These are phyloP conservation scores for Spergularia azorica DNA, from an alignment of 179 eudicot genomes.

Conservation along the genomic window DNA sequence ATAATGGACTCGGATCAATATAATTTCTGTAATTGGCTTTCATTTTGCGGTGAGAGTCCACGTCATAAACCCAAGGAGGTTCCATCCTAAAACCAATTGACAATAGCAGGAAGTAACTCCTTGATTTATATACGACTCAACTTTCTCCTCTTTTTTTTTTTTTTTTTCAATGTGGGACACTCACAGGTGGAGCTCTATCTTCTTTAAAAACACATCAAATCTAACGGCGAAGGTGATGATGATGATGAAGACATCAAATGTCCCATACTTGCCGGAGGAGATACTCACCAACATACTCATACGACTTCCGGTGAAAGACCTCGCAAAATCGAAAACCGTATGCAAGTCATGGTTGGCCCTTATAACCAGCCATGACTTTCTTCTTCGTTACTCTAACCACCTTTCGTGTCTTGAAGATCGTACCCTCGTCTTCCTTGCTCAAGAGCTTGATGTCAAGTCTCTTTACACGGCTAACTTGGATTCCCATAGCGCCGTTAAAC, in stretches of 20 bases:
- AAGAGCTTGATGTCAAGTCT: background rate
- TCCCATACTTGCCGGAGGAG: conserved; percentile 9
- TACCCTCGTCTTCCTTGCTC: background rate
- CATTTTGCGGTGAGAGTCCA: too few relatives aligned
- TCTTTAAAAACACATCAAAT: background rate
- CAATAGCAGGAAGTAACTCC: too few relatives aligned
- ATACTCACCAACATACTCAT: conserved; percentile 6
- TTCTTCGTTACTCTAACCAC: background rate
- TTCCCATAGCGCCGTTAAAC: background rate
- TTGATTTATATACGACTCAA: too few relatives aligned
- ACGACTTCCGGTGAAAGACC: conserved; percentile 11
- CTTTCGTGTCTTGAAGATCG: background rate
- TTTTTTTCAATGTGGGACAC: too few relatives aligned
- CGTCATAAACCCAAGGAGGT: too few relatives aligned
- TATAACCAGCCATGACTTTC: conserved; percentile 6
- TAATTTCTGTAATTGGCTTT: too few relatives aligned
- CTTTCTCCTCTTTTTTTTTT: too few relatives aligned
- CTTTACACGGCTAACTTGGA: conserved; percentile 16
- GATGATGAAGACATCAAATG: background rate
- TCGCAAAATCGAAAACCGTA: conserved; percentile 10
- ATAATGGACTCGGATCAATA: too few relatives aligned
- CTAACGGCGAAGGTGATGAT: background rate
- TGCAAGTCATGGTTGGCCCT: conserved; percentile 21
- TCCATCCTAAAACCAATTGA: too few relatives aligned
- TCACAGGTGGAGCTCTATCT: too few relatives aligned